Percentiles rank a stretch among this genome's conserved stretches.
Evolutionary conservation across 345 rosid species (phyloP).

Genomic region (Brassica napus): DNA sequence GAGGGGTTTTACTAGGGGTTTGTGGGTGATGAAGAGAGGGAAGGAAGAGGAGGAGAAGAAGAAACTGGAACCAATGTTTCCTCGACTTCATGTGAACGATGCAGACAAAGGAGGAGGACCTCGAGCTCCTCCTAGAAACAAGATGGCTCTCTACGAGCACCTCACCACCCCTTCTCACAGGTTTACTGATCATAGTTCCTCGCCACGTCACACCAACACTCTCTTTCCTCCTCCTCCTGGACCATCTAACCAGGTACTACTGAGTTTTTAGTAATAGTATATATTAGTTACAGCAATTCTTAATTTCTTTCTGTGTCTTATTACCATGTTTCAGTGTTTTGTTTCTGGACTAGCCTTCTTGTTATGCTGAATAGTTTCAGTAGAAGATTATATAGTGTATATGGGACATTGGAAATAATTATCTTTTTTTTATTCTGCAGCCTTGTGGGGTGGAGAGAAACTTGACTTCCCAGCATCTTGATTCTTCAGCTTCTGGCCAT

Average conservation of each 20-base stretch:
- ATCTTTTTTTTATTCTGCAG: slow-evolving; percentile 39
- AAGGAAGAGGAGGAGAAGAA: slow-evolving; percentile 51
- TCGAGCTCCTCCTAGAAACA: slow-evolving; percentile 96
- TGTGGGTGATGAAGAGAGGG: slow-evolving; percentile 62
- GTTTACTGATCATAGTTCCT: slow-evolving; percentile 41
- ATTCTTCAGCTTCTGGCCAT: slow-evolving; percentile 41
- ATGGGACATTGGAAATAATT: neutral
- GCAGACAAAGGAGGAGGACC: slow-evolving; percentile 94
- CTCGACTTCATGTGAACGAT: slow-evolving; percentile 90
- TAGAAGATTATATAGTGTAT: neutral
- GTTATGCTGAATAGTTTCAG: neutral
- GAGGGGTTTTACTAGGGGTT: neutral
- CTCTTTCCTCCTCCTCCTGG: slow-evolving; percentile 45
- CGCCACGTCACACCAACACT: slow-evolving; percentile 40
- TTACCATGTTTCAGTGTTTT: too few species aligned
- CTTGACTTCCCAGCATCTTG: slow-evolving; percentile 37
- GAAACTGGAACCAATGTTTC: slow-evolving; percentile 79
- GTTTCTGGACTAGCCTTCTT: neutral
- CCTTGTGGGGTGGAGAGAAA: slow-evolving; percentile 48
- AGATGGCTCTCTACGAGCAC: slow-evolving; percentile 99
- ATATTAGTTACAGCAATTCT: too few species aligned
- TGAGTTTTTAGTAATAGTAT: neutral
- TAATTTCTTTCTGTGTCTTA: too few species aligned
- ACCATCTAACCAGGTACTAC: slow-evolving; percentile 63
- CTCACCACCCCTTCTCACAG: slow-evolving; percentile 84